A percentile compares a stretch with the other conserved stretches of the same genome.
Evolutionary conservation across 352 stramenopile species (phyloP).

Genomic region (Globisporangium polare): DNA sequence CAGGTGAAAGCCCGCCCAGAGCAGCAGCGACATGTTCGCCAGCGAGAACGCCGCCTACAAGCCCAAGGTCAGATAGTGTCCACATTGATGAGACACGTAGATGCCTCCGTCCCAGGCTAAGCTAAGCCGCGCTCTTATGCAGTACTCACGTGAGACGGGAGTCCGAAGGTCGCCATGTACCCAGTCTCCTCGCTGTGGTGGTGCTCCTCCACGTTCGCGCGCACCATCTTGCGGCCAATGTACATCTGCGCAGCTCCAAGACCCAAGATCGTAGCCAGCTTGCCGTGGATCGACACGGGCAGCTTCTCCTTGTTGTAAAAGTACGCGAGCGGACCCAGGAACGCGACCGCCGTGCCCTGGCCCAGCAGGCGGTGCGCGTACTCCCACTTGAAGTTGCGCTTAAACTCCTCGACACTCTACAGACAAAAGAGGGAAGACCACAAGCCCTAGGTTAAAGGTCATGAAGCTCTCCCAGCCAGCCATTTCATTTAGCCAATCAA

Average conservation of each 20-base stretch:
- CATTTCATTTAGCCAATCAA: no score
- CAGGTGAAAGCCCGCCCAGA: slow-evolving; percentile 63
- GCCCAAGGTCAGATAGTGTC: neutral
- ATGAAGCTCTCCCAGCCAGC: no score
- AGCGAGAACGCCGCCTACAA: slow-evolving; percentile 51
- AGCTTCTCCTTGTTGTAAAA: slow-evolving; percentile 83
- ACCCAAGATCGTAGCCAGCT: slow-evolving; percentile 31
- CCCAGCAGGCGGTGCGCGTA: slow-evolving; percentile 92
- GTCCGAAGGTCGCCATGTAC: slow-evolving; percentile 30
- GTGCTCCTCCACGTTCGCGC: slow-evolving; percentile 28
- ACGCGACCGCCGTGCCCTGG: slow-evolving; percentile 87
- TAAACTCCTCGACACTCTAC: slow-evolving; percentile 95
- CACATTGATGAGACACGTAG: no score
- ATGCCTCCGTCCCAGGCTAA: neutral
- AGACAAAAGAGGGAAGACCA: neutral
- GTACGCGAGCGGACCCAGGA: slow-evolving; percentile 87
- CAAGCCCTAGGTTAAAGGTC: neutral
- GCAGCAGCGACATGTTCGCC: slow-evolving; percentile 52
- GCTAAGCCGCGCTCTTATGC: neutral
- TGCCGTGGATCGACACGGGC: slow-evolving; percentile 41
- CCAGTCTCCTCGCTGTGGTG: slow-evolving; percentile 12
- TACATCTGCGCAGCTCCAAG: slow-evolving; percentile 50
- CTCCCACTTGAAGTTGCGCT: slow-evolving; percentile 93
- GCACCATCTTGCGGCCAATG: slow-evolving; percentile 49
- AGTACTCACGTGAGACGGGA: slow-evolving; percentile 40